Evolutionary conservation across 306 rosid species (phyloP).

Genomic region (Nissolia schottii): DNA sequence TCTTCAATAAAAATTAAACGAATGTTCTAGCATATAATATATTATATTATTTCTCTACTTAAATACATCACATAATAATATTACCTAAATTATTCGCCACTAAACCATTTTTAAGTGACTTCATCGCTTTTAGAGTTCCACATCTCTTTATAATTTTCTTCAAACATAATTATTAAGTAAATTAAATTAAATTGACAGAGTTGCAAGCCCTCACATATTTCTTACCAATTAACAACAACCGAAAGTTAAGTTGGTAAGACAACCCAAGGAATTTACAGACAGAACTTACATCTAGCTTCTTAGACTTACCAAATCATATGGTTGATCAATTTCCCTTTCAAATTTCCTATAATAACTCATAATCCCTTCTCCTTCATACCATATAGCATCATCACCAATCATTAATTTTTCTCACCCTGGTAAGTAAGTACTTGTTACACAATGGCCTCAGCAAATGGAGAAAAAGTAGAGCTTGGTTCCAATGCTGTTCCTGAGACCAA

Average conservation of each 20-base stretch:
- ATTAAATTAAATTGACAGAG: neutral
- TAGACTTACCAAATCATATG: slow-evolving; percentile 31
- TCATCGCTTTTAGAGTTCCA: no score
- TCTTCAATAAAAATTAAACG: no score
- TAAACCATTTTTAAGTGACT: no score
- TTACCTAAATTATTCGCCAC: no score
- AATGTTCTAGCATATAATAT: no score
- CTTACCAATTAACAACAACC: slow-evolving; percentile 53
- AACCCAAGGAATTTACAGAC: slow-evolving; percentile 36
- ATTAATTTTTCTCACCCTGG: neutral
- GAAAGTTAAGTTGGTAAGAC: slow-evolving; percentile 44
- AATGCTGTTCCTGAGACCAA: neutral
- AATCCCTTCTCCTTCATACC: neutral
- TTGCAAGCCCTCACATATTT: slow-evolving; percentile 10
- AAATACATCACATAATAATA: no score
- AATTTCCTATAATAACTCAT: slow-evolving; percentile 24
- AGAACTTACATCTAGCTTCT: slow-evolving; percentile 30
- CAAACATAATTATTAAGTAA: neutral
- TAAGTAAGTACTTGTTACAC: neutral
- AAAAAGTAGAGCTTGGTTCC: slow-evolving; percentile 21
- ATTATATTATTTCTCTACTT: no score
- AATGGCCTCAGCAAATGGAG: slow-evolving; percentile 54
- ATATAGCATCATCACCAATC: slow-evolving; percentile 2
- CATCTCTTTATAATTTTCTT: no score
- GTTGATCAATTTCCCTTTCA: slow-evolving; percentile 10